Conservation (phyloP, 2,329 filamentous ascomycete genomes). For the Davidsoniella eucalypti region DNA sequence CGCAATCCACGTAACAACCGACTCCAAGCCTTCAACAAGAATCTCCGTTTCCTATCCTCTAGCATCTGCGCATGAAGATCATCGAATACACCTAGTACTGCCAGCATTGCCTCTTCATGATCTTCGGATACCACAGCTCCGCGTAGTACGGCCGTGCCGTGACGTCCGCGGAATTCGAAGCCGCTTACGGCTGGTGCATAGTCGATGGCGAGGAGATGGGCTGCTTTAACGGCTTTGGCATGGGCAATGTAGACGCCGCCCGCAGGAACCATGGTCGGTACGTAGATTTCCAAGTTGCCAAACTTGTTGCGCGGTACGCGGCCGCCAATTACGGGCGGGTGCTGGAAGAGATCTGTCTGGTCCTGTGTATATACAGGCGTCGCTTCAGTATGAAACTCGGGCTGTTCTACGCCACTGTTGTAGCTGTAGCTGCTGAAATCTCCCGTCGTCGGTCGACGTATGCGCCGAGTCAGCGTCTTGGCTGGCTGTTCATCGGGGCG, state of each 20-base stretch:
- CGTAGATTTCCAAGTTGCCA: constrained; percentile 86
- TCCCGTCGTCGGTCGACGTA: constrained; percentile 16
- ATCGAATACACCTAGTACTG: constrained; percentile 50
- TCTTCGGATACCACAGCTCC: constrained; percentile 64
- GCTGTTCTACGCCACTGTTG: constrained; percentile 15
- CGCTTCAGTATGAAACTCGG: constrained; percentile 18
- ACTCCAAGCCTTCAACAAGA: constrained; percentile 48
- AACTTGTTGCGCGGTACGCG: constrained; percentile 78
- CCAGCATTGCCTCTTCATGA: constrained; percentile 53
- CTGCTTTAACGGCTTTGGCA: constrained; percentile 50
- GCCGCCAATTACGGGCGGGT: constrained; percentile 60
- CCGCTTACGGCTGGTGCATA: constrained; percentile 81
- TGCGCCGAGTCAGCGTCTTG: constrained; percentile 42
- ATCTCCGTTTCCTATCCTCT: constrained; percentile 54
- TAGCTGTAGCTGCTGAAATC: too few species aligned
- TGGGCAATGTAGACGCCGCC: constrained; percentile 59
- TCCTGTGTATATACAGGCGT: constrained; percentile 43
- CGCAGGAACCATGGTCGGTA: constrained; percentile 73
- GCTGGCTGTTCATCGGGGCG: constrained; percentile 63
- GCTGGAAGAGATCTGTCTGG: constrained; percentile 56
- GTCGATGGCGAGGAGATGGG: constrained; percentile 61
- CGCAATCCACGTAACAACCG: constrained; percentile 63
- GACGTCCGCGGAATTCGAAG: constrained; percentile 71
- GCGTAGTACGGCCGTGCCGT: constrained; percentile 67
- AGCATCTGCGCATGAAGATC: constrained; percentile 49